A percentile compares a stretch with the other conserved stretches of the same genome.
These are phyloP conservation scores for Solanum bulbocastanum DNA, from an alignment of 257 asterid species.

Conservation along the genomic window DNA sequence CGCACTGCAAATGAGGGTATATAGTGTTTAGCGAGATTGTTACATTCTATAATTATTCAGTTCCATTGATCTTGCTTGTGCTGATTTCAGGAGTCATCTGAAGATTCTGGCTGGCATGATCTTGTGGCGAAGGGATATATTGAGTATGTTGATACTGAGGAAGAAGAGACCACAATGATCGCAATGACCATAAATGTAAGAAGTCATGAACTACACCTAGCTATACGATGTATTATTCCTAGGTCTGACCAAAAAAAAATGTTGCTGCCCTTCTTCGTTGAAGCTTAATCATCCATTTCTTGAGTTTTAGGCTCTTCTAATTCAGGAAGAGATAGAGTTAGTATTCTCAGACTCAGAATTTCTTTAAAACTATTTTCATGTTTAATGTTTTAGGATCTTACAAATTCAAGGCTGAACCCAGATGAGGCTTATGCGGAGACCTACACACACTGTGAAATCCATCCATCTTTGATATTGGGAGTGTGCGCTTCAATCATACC, in stretches of 20 bases:
- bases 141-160: conserved; percentile 65
- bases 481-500: conserved; percentile 98
- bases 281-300: conserved; percentile 8
- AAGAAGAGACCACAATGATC: conserved; percentile 97
- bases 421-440: conserved; percentile 84
- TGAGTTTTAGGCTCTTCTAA: conserved; percentile 10
- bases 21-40: not conserved
- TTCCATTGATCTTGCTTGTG: conserved; percentile 1
- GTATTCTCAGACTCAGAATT: not conserved
- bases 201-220: not conserved
- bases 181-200: conserved; percentile 92
- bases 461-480: conserved; percentile 88
- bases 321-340: not conserved
- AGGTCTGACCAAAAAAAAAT: not conserved
- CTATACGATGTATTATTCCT: not conserved
- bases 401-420: conserved; percentile 54
- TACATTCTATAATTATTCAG: not conserved
- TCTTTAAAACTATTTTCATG: not conserved
- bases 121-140: conserved; percentile 19
- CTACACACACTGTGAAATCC: conserved; percentile 94
- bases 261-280: conserved; percentile 10
- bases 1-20: conserved; percentile 84
- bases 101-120: conserved; percentile 29
- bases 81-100: conserved; percentile 9
- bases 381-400: conserved; percentile 47